Base-by-base conservation (phyloP, 352 stramenopile species). In the Phytophthora rubi region DNA sequence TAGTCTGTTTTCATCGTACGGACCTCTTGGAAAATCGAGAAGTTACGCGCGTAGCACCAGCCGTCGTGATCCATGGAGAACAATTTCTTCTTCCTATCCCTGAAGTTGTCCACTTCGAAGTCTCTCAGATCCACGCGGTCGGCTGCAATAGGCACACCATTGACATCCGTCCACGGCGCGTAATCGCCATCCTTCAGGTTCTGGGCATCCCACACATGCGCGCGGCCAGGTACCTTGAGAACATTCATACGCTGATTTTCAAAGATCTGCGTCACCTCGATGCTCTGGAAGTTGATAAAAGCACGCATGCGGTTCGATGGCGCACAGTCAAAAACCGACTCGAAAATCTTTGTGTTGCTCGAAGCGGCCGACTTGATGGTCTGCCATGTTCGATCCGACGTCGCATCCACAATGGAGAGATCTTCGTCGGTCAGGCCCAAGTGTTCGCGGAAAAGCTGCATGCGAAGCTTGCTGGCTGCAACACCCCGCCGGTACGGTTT, bases 181-280 rank as follows among this genome's bases (percentile, higher is more conserved):
- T 95, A 95, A 59, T 96, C 89, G 6, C 84, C 89, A 0, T 94
- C 85, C 57, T 92, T 93, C 35, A 96, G 65, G 63, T 96, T 90
- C 32, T 77, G 68, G 28, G 80, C 82, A 52, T 92, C 82, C 89
- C 89, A 96, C 28, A 90, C 73, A 53, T 94, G 86, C 7, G 80
- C 79, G 15, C 80, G 76, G 1, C 83, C 83, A 4, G 75, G 73
- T 33, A 82, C 81, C 56, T 91, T 91, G 2, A 94, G 76, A 59
- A 93, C 82, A 72, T 95, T 95, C 60, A 96, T 68, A 32, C 89
- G 87, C 71, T 96, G 88, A 68, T 96, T 95, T 69, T 96, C 89
- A 39, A 92, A 96, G 42, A 96, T 90, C 62, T 95, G 87, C 44
- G 85, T 93, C 32, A 92, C 85, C 48, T 93, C 81, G 21, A 92